Evolutionary conservation across 495 filamentous ascomycete species (phyloP), one percentile per base, ranked within the genome.

Genomic region (Wilcoxina mikolae): DNA sequence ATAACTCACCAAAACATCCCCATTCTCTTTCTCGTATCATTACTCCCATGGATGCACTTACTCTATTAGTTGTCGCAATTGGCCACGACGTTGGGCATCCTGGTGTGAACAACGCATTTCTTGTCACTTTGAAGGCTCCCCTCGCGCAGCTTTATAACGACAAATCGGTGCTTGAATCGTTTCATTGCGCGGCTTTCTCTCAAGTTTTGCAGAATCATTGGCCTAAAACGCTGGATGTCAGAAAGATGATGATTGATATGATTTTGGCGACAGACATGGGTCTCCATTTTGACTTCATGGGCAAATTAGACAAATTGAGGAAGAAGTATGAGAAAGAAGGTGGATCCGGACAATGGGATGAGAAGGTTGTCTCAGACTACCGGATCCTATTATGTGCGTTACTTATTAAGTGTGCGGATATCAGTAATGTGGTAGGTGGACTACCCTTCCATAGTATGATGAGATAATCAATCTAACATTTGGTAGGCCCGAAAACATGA

Each of bases 141-240:
- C 74, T 98, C 17, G 91, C 91, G n/a, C 91, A 96, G 65, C 73
- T 96, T 12, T 98, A 98, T 70, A 98, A 96, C 67, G 91, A 98
- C 67, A 84, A 83, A 57, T 98, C 91, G 15, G 91, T 98, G 22
- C 76, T 98, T 25, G 91, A 98, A 70, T 90, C 89, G 15, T 98
- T 95, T 66, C 91, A 98, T 62, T 95, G 91, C 65, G 93, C 91
- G 12, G 91, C 93, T 2, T 98, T 89, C 65, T 95, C 87, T 1
- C 91, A 96, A 65, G 94, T 98, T 29, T 77, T 98, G 29, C 84
- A 88, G 44, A 82, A 88, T 29, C 79, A 95, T 68, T 98, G 91
- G 91, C 87, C 87, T 4, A 72, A 78, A 2, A 83, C 82, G 2
- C 71, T 71, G 38, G 78, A 80, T 35, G 82, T 95, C 72, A 80